Base-by-base conservation (phyloP, 257 asterid species). In the Nicotiana sylvestris region DNA sequence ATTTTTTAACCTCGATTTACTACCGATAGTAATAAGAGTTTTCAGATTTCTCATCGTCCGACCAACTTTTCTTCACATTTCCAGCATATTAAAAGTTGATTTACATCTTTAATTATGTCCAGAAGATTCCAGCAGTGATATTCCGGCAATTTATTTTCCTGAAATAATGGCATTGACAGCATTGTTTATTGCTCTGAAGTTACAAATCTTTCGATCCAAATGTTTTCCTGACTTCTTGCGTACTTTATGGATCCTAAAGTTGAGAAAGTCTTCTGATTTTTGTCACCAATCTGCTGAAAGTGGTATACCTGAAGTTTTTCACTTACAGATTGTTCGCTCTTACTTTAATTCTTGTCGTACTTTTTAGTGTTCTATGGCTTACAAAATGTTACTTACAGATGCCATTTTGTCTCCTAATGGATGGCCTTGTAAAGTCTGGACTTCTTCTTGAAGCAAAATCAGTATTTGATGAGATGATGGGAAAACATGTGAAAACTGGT, bases 371-470 rank as follows among this genome's bases (percentile, higher is more conserved):
- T 65, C 67, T 17, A 33, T 65, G 77, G 82, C 85, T 83, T 56
- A 81, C 43, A 57, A 82, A 82, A 70, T 81, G 62, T 82, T 61
- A 79, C 62, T 79, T 86, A 90, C 96, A 95, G 98, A 92, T 93
- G 95, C 97, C 98, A 57, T 96, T 92, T 85, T 96, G 98, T 88
- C 84, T 93, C 83, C 92, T 96, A 86, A 94, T 94, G 96, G 99
- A 96, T 89, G 99, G 98, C 81, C 92, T 94, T 58, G 97, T 90
- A 60, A 96, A 96, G 86, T 88, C 97, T 77, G 97, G 97, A 85
- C 88, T 88, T 58, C 84, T 93, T 66, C 80, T 78, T n/a, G 98
- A 93, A 88, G 99, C 99, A 51, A 94, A 90, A 90, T 65, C 88
- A 78, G 81, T 94, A 86, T 94, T 96, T 81, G 93, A 94, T 85